Conservation (phyloP, 495 filamentous ascomycete species). For the Neohortaea acidophila region DNA sequence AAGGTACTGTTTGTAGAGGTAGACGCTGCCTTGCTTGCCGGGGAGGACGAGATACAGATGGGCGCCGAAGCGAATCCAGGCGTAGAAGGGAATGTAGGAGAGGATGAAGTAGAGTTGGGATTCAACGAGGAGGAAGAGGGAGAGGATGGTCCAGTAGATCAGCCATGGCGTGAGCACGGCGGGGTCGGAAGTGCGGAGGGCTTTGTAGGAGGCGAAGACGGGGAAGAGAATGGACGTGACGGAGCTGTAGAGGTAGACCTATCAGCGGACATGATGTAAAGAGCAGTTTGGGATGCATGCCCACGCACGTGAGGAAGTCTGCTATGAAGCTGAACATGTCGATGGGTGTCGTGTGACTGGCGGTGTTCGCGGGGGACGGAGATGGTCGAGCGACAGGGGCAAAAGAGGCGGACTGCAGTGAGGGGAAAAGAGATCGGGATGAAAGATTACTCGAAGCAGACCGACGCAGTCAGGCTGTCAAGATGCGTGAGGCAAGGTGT, state of each 20-base stretch:
- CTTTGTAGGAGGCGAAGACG: slow-evolving; percentile 95
- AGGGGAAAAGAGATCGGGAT: too few species aligned
- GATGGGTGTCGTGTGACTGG: too few species aligned
- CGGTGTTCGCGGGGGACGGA: neutral
- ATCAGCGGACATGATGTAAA: neutral
- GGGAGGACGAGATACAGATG: slow-evolving; percentile 95
- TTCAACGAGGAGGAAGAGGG: slow-evolving; percentile 66
- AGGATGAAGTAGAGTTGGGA: slow-evolving; percentile 77
- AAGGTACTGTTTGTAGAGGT: slow-evolving; percentile 70
- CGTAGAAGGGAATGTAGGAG: slow-evolving; percentile 85
- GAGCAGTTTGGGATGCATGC: slow-evolving; percentile 13
- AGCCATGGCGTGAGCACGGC: slow-evolving; percentile 93
- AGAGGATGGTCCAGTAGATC: slow-evolving; percentile 96
- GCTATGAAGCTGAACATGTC: slow-evolving; percentile 69
- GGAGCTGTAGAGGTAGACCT: slow-evolving; percentile 41
- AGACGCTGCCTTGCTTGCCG: slow-evolving; percentile 77
- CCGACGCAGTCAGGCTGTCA: too few species aligned
- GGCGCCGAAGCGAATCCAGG: slow-evolving; percentile 74
- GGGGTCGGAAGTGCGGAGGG: slow-evolving; percentile 81
- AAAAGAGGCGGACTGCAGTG: too few species aligned
- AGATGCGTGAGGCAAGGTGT: too few species aligned
- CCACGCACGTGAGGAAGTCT: slow-evolving; percentile 60
- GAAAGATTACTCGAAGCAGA: too few species aligned
- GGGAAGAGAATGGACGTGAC: slow-evolving; percentile 86
- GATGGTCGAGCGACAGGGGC: neutral